These are phyloP conservation scores for Capsicum chinense DNA, from an alignment of 257 asterid genomes.

Conservation along the genomic window DNA sequence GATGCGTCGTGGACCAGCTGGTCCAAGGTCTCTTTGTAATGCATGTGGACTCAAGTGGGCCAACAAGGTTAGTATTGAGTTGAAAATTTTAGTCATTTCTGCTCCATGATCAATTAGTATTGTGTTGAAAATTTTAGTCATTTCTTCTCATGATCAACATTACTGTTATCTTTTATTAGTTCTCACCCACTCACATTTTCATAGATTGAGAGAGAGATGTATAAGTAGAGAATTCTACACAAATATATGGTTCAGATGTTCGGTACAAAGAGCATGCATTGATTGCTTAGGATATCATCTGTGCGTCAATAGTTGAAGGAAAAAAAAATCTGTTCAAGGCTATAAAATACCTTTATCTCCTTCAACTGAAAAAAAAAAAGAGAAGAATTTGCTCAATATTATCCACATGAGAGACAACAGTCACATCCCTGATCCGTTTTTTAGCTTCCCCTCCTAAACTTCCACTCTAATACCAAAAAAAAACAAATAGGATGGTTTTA, in stretches of 20 bases:
- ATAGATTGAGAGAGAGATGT: not conserved
- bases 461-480: not conserved
- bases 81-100: not conserved
- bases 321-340: not conserved
- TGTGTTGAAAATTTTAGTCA: not conserved
- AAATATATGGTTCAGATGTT: not conserved
- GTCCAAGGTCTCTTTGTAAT: constrained; percentile 91
- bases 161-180: not conserved
- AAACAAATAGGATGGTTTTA: not conserved
- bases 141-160: not conserved
- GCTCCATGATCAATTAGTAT: not conserved
- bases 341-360: not conserved
- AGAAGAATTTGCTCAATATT: not conserved
- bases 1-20: constrained; percentile 99
- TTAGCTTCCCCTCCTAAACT: not conserved
- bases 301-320: not conserved
- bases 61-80: constrained; percentile 65
- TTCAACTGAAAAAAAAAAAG: not conserved
- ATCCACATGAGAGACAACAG: not conserved
- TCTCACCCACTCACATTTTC: constrained; percentile 17
- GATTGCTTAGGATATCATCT: constrained; percentile 23
- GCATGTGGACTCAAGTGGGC: constrained; percentile 98
- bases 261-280: not conserved
- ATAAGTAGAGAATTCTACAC: not conserved
- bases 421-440: not conserved